Conservation (phyloP, 1,139 yeast species). For the Scheffersomyces segobiensis region DNA sequence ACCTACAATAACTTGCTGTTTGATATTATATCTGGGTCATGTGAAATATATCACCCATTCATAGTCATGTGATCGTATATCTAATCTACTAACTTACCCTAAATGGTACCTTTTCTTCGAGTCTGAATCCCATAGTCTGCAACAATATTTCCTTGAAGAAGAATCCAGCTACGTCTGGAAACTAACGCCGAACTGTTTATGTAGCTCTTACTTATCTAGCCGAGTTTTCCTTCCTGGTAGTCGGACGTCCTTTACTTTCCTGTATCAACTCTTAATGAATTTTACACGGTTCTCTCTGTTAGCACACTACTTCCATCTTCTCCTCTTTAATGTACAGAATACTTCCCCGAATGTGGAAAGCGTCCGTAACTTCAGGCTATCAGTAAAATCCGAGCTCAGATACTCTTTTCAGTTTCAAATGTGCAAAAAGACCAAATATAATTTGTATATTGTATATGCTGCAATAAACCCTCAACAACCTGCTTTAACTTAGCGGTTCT, state of each 20-base stretch:
- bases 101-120: too few species aligned
- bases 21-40: not conserved
- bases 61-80: not conserved
- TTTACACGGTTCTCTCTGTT: not conserved
- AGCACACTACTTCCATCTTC: not conserved
- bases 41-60: not conserved
- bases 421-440: not conserved
- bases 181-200: not conserved
- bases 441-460: not conserved
- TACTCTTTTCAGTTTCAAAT: not conserved
- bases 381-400: not conserved
- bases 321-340: not conserved
- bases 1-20: too few species aligned
- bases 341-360: not conserved
- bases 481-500: not conserved
- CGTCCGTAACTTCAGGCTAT: not conserved
- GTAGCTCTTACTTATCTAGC: not conserved
- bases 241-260: too few species aligned
- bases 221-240: not conserved
- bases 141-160: not conserved
- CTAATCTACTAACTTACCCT: too few species aligned
- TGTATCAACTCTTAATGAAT: too few species aligned
- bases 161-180: not conserved
- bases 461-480: too few species aligned
- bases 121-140: too few species aligned